Evolutionary conservation across 2,329 filamentous ascomycete genomes (phyloP), one percentile per base, ranked within the genome.

Genomic region (Xylaria arbuscula): DNA sequence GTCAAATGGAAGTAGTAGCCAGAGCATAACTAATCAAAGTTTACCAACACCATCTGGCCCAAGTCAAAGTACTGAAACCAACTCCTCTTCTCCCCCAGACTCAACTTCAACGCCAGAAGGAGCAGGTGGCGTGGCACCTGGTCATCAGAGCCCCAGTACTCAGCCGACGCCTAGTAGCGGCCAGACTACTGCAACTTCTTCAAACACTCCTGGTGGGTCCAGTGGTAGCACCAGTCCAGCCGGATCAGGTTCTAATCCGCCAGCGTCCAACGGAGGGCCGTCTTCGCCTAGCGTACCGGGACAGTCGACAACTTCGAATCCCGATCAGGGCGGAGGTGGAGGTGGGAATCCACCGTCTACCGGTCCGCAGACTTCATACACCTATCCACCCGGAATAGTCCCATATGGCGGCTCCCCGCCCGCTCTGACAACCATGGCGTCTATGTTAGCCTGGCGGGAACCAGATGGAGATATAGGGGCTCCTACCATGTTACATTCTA

Each of bases 401-500:
- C 76, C 76, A 22, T 78, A 78, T 51, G 74, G 72, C 13, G 45
- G 56, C 28, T 58, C 64, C 1, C 54, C 66, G 11, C 71, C 72
- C 36, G 71, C 74, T 11, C 72, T 74, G 70, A 76, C 71, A 9
- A 76, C 73, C 15, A 36, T 71, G 60, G 70, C 69, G 2, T 74
- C 72, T 6, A 74, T 75, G 72, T 53, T 75, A 13, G 70, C 64
- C n/a, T 72, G 72, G 75, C 66, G 55, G 13, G 71, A 73, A 50
- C 68, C 70, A 1, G 64, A 73, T 22, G 71, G 70, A 15, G 68
- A 61, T 13, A 36, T 61, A 42, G 73, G 71, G 13, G 55, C 67
- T 28, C 59, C 69, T 11, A 65, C 64, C 3, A 67, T 75, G 72
- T 28, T 72, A 48, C 64, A 68, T 22, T 54, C 71, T 38, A 64